Percentiles rank a stretch among this genome's conserved stretches.
phyloP scores from a whole-genome alignment of 2,329 filamentous ascomycete genomes.

The Colletotrichum spinosum region DNA sequence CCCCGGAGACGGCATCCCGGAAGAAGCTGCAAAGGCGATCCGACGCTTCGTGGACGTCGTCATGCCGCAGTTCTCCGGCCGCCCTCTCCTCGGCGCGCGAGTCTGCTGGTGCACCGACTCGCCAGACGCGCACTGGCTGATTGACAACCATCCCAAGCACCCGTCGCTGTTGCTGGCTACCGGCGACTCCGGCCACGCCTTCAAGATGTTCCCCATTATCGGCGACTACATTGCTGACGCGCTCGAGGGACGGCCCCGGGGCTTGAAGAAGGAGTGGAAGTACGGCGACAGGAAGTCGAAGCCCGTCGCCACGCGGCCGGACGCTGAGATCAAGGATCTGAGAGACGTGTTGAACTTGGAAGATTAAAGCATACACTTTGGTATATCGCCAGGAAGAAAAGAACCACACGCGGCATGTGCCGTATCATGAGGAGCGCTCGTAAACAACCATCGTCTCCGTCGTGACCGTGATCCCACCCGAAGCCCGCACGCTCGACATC shows the following conservation, averaged over 20 bases:
- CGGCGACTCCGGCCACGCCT: conserved; percentile 43
- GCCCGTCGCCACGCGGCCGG: conserved; percentile 35
- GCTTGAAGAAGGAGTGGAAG: conserved; percentile 40
- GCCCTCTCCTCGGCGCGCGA: conserved; percentile 39
- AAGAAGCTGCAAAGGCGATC: conserved; percentile 32
- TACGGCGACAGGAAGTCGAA: conserved; percentile 37
- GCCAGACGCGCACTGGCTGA: conserved; percentile 48
- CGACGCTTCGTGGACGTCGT: conserved; percentile 35
- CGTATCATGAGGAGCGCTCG: conserved; percentile 1
- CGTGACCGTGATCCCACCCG: conserved; percentile 19
- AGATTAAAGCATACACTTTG: not conserved
- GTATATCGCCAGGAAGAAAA: not conserved
- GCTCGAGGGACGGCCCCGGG: conserved; percentile 36
- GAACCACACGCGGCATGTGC: not conserved
- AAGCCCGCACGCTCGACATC: conserved; percentile 6
- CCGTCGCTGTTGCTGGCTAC: conserved; percentile 39
- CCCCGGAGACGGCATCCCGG: conserved; percentile 34
- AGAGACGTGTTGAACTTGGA: conserved; percentile 36
- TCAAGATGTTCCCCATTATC: conserved; percentile 45
- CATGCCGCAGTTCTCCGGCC: conserved; percentile 42
- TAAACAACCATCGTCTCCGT: conserved; percentile 32
- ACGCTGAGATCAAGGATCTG: conserved; percentile 40
- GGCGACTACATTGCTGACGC: conserved; percentile 41
- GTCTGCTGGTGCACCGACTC: conserved; percentile 50
- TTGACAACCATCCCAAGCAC: conserved; percentile 42